Conservation (phyloP, 768 basidiomycete genomes). For the Termitomyces sp. region DNA sequence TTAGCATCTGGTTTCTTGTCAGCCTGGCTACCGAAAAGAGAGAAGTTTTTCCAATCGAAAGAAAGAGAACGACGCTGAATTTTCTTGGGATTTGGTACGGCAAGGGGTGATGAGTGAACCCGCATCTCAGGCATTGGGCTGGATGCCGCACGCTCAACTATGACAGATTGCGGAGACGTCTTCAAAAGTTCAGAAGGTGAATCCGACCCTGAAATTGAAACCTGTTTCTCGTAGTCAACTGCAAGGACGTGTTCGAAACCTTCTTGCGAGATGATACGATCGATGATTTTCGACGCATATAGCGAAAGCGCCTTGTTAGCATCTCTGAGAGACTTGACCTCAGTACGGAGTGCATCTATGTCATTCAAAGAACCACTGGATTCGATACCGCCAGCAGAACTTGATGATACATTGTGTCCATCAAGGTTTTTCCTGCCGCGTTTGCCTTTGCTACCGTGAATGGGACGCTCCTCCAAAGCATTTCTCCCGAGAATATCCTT, state of each 20-base stretch:
- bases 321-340: conserved; percentile 90
- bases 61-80: conserved; percentile 71
- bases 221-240: conserved; percentile 75
- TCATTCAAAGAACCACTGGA: conserved; percentile 43
- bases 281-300: conserved; percentile 97
- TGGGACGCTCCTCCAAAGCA: conserved; percentile 40
- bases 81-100: conserved; percentile 35
- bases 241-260: conserved; percentile 96
- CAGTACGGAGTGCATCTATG: conserved; percentile 69
- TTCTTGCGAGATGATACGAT: conserved; percentile 93
- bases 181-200: conserved; percentile 30
- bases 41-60: conserved; percentile 79
- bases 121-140: conserved; percentile 24
- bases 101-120: conserved; percentile 18
- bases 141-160: conserved; percentile 38
- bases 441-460: conserved; percentile 39
- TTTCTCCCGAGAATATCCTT: conserved; percentile 69
- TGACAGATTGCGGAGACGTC: conserved; percentile 57
- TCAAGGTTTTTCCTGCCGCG: conserved; percentile 42
- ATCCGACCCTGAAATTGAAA: conserved; percentile 32
- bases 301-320: conserved; percentile 93
- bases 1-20: conserved; percentile 62
- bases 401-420: conserved; percentile 28
- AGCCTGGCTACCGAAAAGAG: conserved; percentile 51
- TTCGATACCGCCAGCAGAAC: conserved; percentile 34